Evolutionary conservation across 1,284 basidiomycete genomes (phyloP).

Genomic region (Wallemia mellicola): DNA sequence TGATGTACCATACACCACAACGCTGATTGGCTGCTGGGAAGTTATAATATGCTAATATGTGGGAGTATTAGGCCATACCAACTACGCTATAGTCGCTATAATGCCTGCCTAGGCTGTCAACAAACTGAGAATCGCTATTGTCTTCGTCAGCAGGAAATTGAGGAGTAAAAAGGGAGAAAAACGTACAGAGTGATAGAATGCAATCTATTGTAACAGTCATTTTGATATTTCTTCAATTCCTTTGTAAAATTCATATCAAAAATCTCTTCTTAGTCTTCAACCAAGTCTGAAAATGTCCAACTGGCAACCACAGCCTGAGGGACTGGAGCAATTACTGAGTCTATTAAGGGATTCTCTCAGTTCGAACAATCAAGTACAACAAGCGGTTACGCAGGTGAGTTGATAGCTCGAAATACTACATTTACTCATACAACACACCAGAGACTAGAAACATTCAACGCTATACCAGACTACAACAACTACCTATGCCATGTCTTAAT

Average conservation of each 20-base stretch:
- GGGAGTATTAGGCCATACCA: neutral
- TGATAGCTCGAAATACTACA: conserved; percentile 16
- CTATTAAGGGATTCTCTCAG: conserved; percentile 59
- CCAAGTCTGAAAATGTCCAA: conserved; percentile 18
- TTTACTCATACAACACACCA: conserved; percentile 14
- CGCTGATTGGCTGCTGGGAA: conserved; percentile 1
- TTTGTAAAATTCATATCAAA: neutral
- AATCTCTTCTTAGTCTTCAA: neutral
- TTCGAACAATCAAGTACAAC: conserved; percentile 31
- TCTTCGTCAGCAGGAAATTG: neutral
- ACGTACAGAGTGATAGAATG: neutral
- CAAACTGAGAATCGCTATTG: neutral
- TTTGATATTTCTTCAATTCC: conserved; percentile 1
- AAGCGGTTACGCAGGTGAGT: conserved; percentile 40
- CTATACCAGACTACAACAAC: conserved; percentile 72
- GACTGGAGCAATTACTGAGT: conserved; percentile 49
- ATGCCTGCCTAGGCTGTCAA: neutral
- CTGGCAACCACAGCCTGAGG: conserved; percentile 45
- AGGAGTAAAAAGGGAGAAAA: neutral
- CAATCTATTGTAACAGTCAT: neutral
- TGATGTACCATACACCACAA: neutral
- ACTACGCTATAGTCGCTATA: neutral
- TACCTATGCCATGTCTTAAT: conserved; percentile 87
- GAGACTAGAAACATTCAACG: conserved; percentile 70
- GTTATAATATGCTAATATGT: no score